phyloP scores from a whole-genome alignment of 805 yeast species.

The Danielia oregonensis region DNA sequence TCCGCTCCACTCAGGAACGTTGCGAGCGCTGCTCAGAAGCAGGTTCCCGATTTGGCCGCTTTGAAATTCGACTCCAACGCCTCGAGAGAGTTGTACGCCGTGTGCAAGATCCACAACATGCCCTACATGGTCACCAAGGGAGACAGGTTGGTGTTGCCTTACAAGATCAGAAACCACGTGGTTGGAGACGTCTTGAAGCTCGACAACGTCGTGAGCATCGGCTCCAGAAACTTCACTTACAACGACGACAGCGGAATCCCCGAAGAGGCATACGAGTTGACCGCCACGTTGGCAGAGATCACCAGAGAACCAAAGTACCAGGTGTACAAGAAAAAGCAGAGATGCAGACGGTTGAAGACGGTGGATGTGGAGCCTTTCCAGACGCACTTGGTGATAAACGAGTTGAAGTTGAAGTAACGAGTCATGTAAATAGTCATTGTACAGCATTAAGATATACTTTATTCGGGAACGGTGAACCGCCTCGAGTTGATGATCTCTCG shows the following conservation, averaged over 20 bases:
- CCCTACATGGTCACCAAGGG: slow-evolving; percentile 90
- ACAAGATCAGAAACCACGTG: slow-evolving; percentile 65
- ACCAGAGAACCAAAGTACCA: slow-evolving; percentile 72
- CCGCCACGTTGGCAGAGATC: slow-evolving; percentile 81
- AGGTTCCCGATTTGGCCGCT: slow-evolving; percentile 47
- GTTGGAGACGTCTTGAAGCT: slow-evolving; percentile 81
- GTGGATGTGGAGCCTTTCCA: slow-evolving; percentile 70
- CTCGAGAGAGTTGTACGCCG: slow-evolving; percentile 63
- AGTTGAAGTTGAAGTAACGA: slow-evolving; percentile 50
- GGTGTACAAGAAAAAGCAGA: slow-evolving; percentile 55
- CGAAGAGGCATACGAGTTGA: slow-evolving; percentile 58
- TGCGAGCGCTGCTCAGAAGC: background rate
- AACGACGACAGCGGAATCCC: slow-evolving; percentile 34
- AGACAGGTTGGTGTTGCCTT: slow-evolving; percentile 78
- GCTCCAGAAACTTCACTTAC: slow-evolving; percentile 77
- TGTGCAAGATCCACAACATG: slow-evolving; percentile 74
- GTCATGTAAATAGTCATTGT: slow-evolving; percentile 11
- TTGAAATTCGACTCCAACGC: slow-evolving; percentile 62
- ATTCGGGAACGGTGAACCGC: no score
- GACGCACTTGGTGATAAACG: slow-evolving; percentile 75
- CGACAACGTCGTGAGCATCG: slow-evolving; percentile 74
- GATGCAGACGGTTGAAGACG: slow-evolving; percentile 77
- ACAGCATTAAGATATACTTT: no score
- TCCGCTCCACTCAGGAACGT: slow-evolving; percentile 9
- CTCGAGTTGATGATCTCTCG: slow-evolving; percentile 51